Percentiles rank a stretch among this genome's conserved stretches.
Conservation (phyloP, 2,329 filamentous ascomycete species). For the Calonectria pauciramosa region DNA sequence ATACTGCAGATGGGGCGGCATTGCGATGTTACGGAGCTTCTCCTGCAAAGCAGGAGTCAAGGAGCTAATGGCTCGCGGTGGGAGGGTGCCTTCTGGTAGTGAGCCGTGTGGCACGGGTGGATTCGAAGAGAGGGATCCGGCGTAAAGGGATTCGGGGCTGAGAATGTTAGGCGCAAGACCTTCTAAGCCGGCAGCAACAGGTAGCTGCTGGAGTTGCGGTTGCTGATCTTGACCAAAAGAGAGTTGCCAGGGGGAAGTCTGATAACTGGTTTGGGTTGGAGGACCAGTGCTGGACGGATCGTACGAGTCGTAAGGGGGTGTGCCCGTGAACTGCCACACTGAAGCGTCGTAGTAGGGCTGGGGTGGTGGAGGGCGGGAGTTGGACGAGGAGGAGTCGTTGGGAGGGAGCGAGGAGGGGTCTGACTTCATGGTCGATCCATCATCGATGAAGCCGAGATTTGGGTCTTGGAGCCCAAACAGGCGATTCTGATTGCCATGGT, state of each 20-base stretch:
- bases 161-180: conserved; percentile 50
- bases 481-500: conserved; percentile 56
- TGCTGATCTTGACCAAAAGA: conserved; percentile 47
- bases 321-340: conserved; percentile 64
- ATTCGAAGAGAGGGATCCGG: conserved; percentile 45
- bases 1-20: conserved; percentile 74
- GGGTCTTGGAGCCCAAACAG: conserved; percentile 62
- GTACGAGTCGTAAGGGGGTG: conserved; percentile 63
- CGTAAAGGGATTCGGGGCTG: conserved; percentile 54
- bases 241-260: conserved; percentile 53
- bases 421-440: conserved; percentile 50
- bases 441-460: conserved; percentile 54
- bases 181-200: conserved; percentile 51
- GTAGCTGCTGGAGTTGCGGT: conserved; percentile 50
- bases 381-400: conserved; percentile 52
- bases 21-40: conserved; percentile 73
- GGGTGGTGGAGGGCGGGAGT: conserved; percentile 39
- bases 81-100: conserved; percentile 49
- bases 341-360: conserved; percentile 53
- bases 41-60: conserved; percentile 73
- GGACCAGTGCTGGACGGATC: conserved; percentile 55
- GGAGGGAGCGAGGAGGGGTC: conserved; percentile 47
- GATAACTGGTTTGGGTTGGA: conserved; percentile 49
- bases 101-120: conserved; percentile 44
- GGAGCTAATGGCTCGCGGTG: conserved; percentile 42